Percentiles rank a stretch among this genome's conserved stretches.
Evolutionary conservation across 805 yeast genomes (phyloP).

Genomic region (Lachancea quebecensis): DNA sequence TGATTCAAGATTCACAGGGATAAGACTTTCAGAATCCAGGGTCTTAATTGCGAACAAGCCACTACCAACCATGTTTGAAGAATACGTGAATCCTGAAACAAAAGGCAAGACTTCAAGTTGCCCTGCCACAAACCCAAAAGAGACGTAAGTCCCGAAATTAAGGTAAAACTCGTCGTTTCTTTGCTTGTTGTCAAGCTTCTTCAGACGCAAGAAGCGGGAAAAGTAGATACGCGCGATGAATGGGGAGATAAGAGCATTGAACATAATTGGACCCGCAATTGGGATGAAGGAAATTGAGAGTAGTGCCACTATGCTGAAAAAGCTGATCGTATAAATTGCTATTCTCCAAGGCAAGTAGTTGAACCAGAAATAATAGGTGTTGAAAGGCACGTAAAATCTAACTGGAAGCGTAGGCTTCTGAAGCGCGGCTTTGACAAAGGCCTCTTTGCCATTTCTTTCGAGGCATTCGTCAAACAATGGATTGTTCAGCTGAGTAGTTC

Average conservation of each 20-base stretch:
- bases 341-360: slow-evolving; percentile 25
- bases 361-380: slow-evolving; percentile 25
- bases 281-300: slow-evolving; percentile 25
- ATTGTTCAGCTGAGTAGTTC: slow-evolving; percentile 23
- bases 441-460: slow-evolving; percentile 9
- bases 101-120: slow-evolving; percentile 25
- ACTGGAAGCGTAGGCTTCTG: slow-evolving; percentile 13
- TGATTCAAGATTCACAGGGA: no score
- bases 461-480: slow-evolving; percentile 13
- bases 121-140: slow-evolving; percentile 27
- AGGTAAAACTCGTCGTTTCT: slow-evolving; percentile 13
- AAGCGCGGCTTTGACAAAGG: slow-evolving; percentile 9
- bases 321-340: slow-evolving; percentile 7
- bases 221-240: slow-evolving; percentile 25
- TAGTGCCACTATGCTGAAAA: slow-evolving; percentile 10
- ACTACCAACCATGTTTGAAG: slow-evolving; percentile 23
- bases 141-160: slow-evolving; percentile 24
- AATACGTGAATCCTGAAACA: slow-evolving; percentile 8
- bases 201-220: slow-evolving; percentile 12
- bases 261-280: slow-evolving; percentile 26
- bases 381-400: slow-evolving; percentile 25
- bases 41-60: slow-evolving; percentile 17
- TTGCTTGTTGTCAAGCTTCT: slow-evolving; percentile 6
- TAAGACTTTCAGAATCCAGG: slow-evolving; percentile 23
- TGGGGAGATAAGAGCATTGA: slow-evolving; percentile 23